Base-by-base conservation (phyloP, 352 stramenopile species). In the Phytophthora pinifolia region DNA sequence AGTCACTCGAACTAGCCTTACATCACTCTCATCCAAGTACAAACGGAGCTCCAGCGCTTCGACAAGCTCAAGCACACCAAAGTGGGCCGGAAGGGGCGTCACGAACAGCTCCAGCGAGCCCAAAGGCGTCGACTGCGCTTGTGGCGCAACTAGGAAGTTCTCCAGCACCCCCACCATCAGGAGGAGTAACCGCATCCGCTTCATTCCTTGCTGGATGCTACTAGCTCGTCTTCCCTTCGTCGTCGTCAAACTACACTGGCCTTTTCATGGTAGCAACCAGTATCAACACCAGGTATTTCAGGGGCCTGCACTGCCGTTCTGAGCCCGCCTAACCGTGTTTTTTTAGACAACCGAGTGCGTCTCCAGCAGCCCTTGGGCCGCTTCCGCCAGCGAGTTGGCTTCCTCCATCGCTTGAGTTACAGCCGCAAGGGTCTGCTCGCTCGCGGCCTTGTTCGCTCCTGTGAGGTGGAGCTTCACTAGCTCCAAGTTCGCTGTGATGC, bases 381-480 rank as follows among this genome's bases (percentile, higher is more conserved):
- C 41, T 46, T 60, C 50, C 9, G 46, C 43, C 25, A 83, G 52
- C 14, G 22, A 9, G 13, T 56, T 50, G 0, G 64, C 53, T 17
- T 79, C 66, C 32, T 65, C 33, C 7, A 79, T 60, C 4, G 72
- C 64, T 43, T 67, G 51, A 5, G 27, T 31, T 38, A 79, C 54
- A 27, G 65, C 47, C 5, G 47, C 51, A 14, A 65, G 29, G 1
- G 66, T 79, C 32, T 75, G 45, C 27, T 49, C 29, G 35, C 48
- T 71, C 13, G 59, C 48, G 12, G 32, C 30, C 32, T 42, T 34
- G 36, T 73, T 51, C 15, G 49, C 43, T 15, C 22, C 54, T 10
- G 27, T 13, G 13, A 90, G 62, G 29, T 90, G 76, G 0, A 72
- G 65, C 9, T 83, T 50, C 3, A 88, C 39, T 37, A 88, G 67